A percentile compares a stretch with the other conserved stretches of the same genome.
Evolutionary conservation across 2,329 filamentous ascomycete species (phyloP).

Genomic region (Daldinia eschscholtzii): DNA sequence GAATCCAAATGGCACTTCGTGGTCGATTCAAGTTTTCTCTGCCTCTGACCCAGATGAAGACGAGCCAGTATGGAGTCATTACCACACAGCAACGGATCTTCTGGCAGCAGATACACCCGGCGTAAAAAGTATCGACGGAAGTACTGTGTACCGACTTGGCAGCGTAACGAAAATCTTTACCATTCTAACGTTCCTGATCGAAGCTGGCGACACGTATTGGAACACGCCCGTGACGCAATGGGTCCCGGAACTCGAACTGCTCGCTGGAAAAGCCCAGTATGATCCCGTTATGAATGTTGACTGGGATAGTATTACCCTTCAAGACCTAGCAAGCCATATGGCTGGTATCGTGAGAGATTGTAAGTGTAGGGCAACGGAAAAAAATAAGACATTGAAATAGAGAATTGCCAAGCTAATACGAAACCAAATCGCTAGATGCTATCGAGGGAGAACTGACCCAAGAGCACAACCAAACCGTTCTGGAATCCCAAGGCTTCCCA

Average conservation of each 20-base stretch:
- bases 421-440: conserved; percentile 35
- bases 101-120: conserved; percentile 36
- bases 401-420: conserved; percentile 4
- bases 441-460: conserved; percentile 50
- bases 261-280: conserved; percentile 43
- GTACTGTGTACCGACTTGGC: conserved; percentile 51
- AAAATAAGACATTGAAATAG: neutral
- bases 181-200: conserved; percentile 49
- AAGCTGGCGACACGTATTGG: conserved; percentile 49
- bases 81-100: conserved; percentile 49
- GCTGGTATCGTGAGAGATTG: conserved; percentile 51
- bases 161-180: conserved; percentile 53
- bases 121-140: conserved; percentile 45
- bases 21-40: conserved; percentile 54
- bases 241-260: conserved; percentile 47
- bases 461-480: conserved; percentile 47
- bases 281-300: conserved; percentile 46
- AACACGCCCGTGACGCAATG: conserved; percentile 50
- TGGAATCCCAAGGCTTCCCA: conserved; percentile 47
- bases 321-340: conserved; percentile 51
- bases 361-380: conserved; percentile 33
- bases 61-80: conserved; percentile 47
- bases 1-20: conserved; percentile 53
- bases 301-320: conserved; percentile 48
- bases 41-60: conserved; percentile 43